These are phyloP conservation scores for Eruca vesicaria DNA, from an alignment of 441 rosid genomes.

Conservation along the genomic window DNA sequence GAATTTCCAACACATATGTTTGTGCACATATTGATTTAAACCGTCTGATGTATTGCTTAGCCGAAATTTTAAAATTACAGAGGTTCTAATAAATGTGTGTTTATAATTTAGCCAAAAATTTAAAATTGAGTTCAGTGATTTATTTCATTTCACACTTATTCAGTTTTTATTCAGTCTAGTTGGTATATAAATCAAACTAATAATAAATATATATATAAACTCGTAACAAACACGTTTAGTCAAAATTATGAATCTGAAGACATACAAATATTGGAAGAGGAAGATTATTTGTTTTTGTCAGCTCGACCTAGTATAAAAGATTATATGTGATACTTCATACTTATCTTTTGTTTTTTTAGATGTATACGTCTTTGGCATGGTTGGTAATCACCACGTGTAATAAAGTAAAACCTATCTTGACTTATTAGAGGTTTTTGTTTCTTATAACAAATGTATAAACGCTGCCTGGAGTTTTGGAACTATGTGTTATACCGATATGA, in stretches of 20 bases:
- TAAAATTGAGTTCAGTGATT: no score
- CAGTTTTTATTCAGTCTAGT: no score
- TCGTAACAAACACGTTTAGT: background rate
- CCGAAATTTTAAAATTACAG: no score
- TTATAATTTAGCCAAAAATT: no score
- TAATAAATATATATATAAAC: no score
- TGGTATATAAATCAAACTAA: background rate
- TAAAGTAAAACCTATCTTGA: conserved; percentile 23
- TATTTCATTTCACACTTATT: no score
- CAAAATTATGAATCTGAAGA: background rate
- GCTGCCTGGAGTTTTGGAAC: conserved; percentile 18
- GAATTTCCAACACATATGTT: no score
- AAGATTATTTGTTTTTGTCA: no score
- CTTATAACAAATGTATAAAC: conserved; percentile 18
- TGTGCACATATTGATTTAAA: no score
- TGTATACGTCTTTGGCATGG: conserved; percentile 19
- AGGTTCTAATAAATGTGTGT: no score
- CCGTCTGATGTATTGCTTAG: no score
- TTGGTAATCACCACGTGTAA: conserved; percentile 26
- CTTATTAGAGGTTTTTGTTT: conserved; percentile 11
- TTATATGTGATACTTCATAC: conserved; percentile 4
- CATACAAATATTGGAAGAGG: background rate
- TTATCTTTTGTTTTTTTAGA: conserved; percentile 26
- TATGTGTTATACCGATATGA: background rate
- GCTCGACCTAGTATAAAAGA: background rate